These are phyloP conservation scores for Fusarium graminum DNA, from an alignment of 2,329 filamentous ascomycete species.

Conservation along the genomic window DNA sequence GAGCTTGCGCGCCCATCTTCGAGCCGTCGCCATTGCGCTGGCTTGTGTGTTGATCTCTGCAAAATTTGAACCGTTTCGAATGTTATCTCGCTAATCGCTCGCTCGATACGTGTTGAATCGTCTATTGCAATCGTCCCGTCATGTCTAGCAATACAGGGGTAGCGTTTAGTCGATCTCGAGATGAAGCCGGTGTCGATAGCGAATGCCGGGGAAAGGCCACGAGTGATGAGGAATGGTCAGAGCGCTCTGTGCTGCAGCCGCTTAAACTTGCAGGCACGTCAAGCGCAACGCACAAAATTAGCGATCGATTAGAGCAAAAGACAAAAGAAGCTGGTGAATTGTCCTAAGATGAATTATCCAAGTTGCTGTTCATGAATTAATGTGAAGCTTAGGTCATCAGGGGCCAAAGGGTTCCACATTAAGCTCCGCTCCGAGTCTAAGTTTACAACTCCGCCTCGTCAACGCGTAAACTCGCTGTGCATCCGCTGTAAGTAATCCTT, in stretches of 20 bases:
- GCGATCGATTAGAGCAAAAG: slow-evolving; percentile 5
- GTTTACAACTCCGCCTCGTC: slow-evolving; percentile 35
- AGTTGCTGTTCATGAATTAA: slow-evolving; percentile 15
- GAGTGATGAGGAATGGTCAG: background rate
- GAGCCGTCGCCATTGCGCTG: slow-evolving; percentile 60
- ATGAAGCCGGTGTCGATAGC: slow-evolving; percentile 27
- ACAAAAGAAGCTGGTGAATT: slow-evolving; percentile 16
- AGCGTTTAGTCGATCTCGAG: slow-evolving; percentile 17
- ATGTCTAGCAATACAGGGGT: slow-evolving; percentile 30
- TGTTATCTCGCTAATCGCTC: slow-evolving; percentile 9
- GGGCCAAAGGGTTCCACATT: slow-evolving; percentile 39
- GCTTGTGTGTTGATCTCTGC: slow-evolving; percentile 3
- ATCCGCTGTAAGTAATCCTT: slow-evolving; percentile 4
- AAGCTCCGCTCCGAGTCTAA: slow-evolving; percentile 26
- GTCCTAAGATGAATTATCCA: slow-evolving; percentile 29
- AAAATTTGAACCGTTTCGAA: background rate
- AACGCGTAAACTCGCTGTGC: slow-evolving; percentile 32
- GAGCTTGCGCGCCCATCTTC: slow-evolving; percentile 74
- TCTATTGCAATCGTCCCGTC: slow-evolving; percentile 22
- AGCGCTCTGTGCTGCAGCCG: background rate
- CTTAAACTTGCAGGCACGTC: background rate
- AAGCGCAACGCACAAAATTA: slow-evolving; percentile 18
- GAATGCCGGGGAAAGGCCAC: slow-evolving; percentile 8
- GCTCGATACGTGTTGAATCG: slow-evolving; percentile 1
- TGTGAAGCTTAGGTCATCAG: slow-evolving; percentile 48